Conservation (phyloP, 2,329 filamentous ascomycete species). For the Calonectria hongkongensis region DNA sequence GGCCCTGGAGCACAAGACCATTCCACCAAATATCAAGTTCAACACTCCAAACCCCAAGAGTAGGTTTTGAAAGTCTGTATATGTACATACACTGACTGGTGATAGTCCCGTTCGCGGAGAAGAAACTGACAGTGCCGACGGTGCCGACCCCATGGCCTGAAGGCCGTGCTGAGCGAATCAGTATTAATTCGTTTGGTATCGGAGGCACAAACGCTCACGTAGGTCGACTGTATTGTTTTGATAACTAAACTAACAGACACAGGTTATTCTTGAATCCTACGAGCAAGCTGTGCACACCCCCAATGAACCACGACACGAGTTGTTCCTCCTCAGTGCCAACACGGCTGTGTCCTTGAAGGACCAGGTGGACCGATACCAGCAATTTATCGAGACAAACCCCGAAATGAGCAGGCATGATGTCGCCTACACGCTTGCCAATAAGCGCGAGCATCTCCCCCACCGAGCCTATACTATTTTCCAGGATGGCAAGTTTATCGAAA, state of each 20-base stretch:
- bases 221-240: constrained; percentile 48
- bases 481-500: constrained; percentile 16
- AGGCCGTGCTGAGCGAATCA: constrained; percentile 36
- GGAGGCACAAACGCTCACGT: constrained; percentile 55
- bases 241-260: neutral
- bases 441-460: constrained; percentile 26
- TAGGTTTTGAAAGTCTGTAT: constrained; percentile 56
- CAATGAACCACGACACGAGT: constrained; percentile 3
- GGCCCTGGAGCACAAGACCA: constrained; percentile 47
- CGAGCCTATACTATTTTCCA: neutral
- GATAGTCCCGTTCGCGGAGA: constrained; percentile 55
- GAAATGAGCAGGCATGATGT: constrained; percentile 15
- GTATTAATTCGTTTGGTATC: constrained; percentile 57
- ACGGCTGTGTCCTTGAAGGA: constrained; percentile 21
- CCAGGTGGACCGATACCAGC: constrained; percentile 20
- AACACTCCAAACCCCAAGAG: constrained; percentile 50
- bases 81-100: neutral
- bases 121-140: constrained; percentile 49
- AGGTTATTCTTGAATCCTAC: constrained; percentile 41
- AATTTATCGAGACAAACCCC: constrained; percentile 15
- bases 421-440: constrained; percentile 32
- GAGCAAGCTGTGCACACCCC: neutral
- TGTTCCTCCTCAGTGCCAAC: constrained; percentile 30
- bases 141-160: constrained; percentile 41
- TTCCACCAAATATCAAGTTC: constrained; percentile 53